These are phyloP conservation scores for Nakaseomyces bracarensis DNA, from an alignment of 1,139 yeast genomes.

Conservation along the genomic window DNA sequence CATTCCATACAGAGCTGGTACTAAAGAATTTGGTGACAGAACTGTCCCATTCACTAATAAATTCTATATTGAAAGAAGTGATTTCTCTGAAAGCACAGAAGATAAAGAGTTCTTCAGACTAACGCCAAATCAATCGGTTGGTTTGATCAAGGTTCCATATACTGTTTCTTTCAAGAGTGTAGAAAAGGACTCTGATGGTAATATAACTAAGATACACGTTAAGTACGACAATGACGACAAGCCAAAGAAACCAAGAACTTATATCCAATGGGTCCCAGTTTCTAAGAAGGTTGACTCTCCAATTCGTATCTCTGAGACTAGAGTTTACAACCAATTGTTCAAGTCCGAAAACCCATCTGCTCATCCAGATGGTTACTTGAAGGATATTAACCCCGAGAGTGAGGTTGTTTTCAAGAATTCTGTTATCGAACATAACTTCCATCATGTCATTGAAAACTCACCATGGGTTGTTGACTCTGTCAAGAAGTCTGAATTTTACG, in stretches of 20 bases:
- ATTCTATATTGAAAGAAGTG: constrained; percentile 77
- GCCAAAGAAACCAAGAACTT: constrained; percentile 78
- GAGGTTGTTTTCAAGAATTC: constrained; percentile 62
- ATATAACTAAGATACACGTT: constrained; percentile 62
- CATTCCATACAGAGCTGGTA: constrained; percentile 87
- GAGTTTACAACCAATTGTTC: constrained; percentile 83
- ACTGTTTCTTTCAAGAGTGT: constrained; percentile 66
- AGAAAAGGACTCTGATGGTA: constrained; percentile 50
- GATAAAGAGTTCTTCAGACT: constrained; percentile 69
- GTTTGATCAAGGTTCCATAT: constrained; percentile 86
- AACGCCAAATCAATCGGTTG: constrained; percentile 87
- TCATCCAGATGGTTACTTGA: constrained; percentile 79
- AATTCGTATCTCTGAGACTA: constrained; percentile 59
- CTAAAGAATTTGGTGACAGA: constrained; percentile 65
- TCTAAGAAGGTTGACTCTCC: constrained; percentile 54
- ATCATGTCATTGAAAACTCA: constrained; percentile 55
- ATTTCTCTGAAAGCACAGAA: constrained; percentile 64
- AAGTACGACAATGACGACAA: constrained; percentile 54
- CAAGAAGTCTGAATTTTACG: constrained; percentile 53
- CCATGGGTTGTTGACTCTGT: constrained; percentile 71
- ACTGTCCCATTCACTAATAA: constrained; percentile 66
- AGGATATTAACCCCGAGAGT: constrained; percentile 73
- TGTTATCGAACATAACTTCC: constrained; percentile 70
- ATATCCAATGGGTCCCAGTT: constrained; percentile 92
- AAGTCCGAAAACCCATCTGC: constrained; percentile 85